Evolutionary conservation across 495 filamentous ascomycete species (phyloP).

Genomic region (Penicillium ochrochloron): DNA sequence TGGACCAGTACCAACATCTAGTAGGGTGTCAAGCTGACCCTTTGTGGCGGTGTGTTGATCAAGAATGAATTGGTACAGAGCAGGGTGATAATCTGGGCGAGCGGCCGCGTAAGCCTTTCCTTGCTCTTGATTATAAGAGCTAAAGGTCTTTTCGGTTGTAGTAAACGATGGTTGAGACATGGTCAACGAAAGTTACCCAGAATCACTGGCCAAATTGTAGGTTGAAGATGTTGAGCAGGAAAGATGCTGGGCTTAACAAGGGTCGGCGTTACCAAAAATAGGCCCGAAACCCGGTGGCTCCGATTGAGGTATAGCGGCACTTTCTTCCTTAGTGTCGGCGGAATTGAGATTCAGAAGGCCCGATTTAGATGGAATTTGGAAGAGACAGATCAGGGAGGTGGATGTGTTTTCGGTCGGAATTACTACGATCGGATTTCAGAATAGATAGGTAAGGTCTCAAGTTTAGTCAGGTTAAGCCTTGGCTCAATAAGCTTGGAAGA

Average conservation of each 20-base stretch:
- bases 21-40: conserved; percentile 47
- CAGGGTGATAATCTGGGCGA: conserved; percentile 47
- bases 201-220: background rate
- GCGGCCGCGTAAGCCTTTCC: conserved; percentile 48
- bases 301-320: background rate
- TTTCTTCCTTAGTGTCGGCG: background rate
- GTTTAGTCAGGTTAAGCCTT: background rate
- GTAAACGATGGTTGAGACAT: conserved; percentile 14
- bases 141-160: conserved; percentile 45
- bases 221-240: background rate
- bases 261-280: background rate
- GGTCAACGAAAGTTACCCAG: background rate
- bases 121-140: conserved; percentile 46
- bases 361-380: background rate
- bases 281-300: background rate
- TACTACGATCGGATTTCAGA: background rate
- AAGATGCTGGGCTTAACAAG: background rate
- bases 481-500: background rate
- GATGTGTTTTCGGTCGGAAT: background rate
- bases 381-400: background rate
- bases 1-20: conserved; percentile 64
- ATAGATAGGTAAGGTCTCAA: background rate
- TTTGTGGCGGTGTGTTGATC: conserved; percentile 53
- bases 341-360: background rate
- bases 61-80: conserved; percentile 52